Evolutionary conservation across 1,284 basidiomycete genomes (phyloP), one percentile per base, ranked within the genome.

Genomic region (Phellinidium pouzarii): DNA sequence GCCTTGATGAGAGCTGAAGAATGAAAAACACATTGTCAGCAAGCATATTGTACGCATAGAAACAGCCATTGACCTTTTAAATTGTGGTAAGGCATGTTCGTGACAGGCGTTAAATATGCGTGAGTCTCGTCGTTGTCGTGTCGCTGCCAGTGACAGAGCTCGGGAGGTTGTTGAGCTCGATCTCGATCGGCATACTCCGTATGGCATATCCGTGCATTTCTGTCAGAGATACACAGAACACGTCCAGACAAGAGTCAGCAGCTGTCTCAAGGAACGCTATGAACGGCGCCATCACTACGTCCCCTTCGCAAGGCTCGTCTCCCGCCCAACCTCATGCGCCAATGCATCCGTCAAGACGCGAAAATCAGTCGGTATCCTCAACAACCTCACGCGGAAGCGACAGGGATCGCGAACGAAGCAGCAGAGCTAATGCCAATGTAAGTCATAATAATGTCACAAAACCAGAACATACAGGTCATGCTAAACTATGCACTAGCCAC

Each of bases 1-100:
- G 89, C 92, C 79, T 95, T 95, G 74, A 95, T 94, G 64, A 95
- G 78, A 62, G 91, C 92, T 95, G 60, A 6, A 57, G 64, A 64
- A 61, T 53, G 26, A 14, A 34, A 34, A 34, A 56, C 31, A 23
- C 22, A 38, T n/a, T 19, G 34, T 40, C 36, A 43, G 9, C 4
- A 43, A 43, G 23, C 52, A 44, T 23, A 54, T 36, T 25, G 29
- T 12, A 43, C 12, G 27, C 12, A 43, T 29, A 6, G 36, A 22
- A 6, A 14, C 36, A n/a, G 27, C 23, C 27, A 65, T 75, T 59
- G 59, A 89, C 92, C 87, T 75, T 95, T 95, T 64, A 95, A 79
- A 74, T 94, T 95, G 66, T 93, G 87, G 67, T 93, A 91, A 51
- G 84, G 82, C 86, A 90, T 90, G n/a, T 26, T 22, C 6, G 19